Conservation (phyloP, 352 stramenopile genomes). For the Phytophthora fragariae region DNA sequence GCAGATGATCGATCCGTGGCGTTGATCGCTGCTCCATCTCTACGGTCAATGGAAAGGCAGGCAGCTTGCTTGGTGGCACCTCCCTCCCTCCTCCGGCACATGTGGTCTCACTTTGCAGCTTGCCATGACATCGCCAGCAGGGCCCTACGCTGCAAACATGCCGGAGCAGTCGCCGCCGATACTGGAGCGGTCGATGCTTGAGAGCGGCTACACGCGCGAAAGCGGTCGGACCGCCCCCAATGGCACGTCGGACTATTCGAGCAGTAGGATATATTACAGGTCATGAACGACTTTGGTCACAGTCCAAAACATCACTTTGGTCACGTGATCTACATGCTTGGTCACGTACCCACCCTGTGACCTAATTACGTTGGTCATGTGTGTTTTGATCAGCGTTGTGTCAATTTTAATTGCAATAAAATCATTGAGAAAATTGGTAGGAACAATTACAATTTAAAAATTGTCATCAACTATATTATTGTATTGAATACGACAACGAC, state of each 20-base stretch:
- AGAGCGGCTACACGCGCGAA: conserved; percentile 37
- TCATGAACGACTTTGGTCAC: no score
- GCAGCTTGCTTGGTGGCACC: background rate
- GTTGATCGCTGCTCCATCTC: conserved; percentile 18
- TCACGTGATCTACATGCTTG: no score
- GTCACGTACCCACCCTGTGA: no score
- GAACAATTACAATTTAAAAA: no score
- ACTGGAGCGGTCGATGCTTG: conserved; percentile 26
- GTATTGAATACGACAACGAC: no score
- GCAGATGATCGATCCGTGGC: conserved; percentile 12
- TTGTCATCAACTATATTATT: no score
- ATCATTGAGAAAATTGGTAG: no score
- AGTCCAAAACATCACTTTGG: no score
- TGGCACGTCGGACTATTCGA: conserved; percentile 29
- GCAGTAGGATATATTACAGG: no score
- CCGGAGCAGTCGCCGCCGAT: conserved; percentile 35
- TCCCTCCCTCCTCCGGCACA: background rate
- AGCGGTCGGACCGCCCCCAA: conserved; percentile 25
- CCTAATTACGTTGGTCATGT: no score
- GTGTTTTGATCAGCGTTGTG: no score
- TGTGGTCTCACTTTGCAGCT: conserved; percentile 27
- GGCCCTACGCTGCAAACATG: conserved; percentile 23
- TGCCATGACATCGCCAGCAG: conserved; percentile 26
- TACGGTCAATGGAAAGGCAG: conserved; percentile 34
- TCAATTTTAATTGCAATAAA: no score